Percentiles rank a stretch among this genome's conserved stretches.
Conservation (phyloP, 257 asterid species). For the Gynochthodes officinalis region DNA sequence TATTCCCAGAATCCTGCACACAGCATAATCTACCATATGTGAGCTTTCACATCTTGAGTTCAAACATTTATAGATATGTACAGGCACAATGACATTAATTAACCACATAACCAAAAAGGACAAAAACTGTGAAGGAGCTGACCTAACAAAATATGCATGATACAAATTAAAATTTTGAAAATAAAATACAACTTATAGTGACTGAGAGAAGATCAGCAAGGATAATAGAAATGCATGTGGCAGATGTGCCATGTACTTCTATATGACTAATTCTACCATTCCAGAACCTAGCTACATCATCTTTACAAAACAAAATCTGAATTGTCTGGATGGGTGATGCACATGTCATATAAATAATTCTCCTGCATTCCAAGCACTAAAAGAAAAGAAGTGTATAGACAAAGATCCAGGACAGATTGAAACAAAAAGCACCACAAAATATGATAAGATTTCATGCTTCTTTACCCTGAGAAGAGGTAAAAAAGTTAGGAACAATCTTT, state of each 20-base stretch:
- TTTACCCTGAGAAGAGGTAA: neutral
- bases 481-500: neutral
- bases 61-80: neutral
- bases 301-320: neutral
- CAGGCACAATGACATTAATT: neutral
- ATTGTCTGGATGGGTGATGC: neutral
- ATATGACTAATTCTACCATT: neutral
- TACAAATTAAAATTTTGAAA: neutral
- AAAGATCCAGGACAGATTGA: neutral
- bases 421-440: neutral
- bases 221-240: neutral
- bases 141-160: neutral
- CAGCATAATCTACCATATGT: constrained; percentile 2
- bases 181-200: neutral
- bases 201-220: neutral
- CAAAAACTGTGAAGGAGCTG: neutral
- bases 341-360: neutral
- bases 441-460: neutral
- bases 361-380: neutral
- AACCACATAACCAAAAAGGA: neutral
- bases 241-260: neutral
- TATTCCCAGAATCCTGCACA: constrained; percentile 57
- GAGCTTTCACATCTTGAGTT: constrained; percentile 15
- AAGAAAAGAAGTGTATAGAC: neutral
- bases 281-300: neutral